Percentiles rank a stretch among this genome's conserved stretches.
Evolutionary conservation across 495 filamentous ascomycete species (phyloP).

Genomic region (Jackrogersella minutella): DNA sequence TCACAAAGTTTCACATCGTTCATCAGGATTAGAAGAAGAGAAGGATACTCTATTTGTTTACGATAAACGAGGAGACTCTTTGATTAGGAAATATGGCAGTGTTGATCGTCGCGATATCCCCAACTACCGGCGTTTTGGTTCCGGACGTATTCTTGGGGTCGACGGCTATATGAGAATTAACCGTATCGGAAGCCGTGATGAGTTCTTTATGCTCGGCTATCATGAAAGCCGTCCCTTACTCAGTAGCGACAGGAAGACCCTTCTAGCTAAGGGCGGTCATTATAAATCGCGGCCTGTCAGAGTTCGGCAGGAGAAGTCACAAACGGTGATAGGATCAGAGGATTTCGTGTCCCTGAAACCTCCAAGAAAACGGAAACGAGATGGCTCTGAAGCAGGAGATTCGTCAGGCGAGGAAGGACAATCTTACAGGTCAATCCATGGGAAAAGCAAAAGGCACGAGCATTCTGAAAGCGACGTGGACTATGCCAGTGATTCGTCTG

Average conservation of each 20-base stretch:
- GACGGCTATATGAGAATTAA: constrained; percentile 49
- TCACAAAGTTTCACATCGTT: constrained; percentile 43
- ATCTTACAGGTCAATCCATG: constrained; percentile 76
- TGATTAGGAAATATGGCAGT: constrained; percentile 54
- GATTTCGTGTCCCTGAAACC: constrained; percentile 50
- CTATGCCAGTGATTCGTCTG: constrained; percentile 57
- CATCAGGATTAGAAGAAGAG: constrained; percentile 29
- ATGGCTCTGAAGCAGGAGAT: constrained; percentile 20
- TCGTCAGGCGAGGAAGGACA: constrained; percentile 58
- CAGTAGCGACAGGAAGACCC: constrained; percentile 48
- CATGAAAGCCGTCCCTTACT: constrained; percentile 45
- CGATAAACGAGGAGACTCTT: constrained; percentile 55
- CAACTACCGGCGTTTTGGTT: constrained; percentile 51
- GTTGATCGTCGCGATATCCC: constrained; percentile 53
- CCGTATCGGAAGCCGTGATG: constrained; percentile 45
- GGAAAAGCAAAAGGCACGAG: constrained; percentile 60
- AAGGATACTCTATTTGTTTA: constrained; percentile 43
- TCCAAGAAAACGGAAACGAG: constrained; percentile 53
- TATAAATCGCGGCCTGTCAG: constrained; percentile 43
- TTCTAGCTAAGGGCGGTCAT: constrained; percentile 41
- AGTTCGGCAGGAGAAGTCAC: constrained; percentile 25
- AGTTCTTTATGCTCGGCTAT: constrained; percentile 45
- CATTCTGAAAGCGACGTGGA: constrained; percentile 61
- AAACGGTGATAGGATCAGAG: constrained; percentile 34
- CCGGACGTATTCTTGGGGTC: constrained; percentile 50